Evolutionary conservation across 345 rosid species (phyloP), one percentile per base, ranked within the genome.

Genomic region (Eucalyptus sideroxylon): DNA sequence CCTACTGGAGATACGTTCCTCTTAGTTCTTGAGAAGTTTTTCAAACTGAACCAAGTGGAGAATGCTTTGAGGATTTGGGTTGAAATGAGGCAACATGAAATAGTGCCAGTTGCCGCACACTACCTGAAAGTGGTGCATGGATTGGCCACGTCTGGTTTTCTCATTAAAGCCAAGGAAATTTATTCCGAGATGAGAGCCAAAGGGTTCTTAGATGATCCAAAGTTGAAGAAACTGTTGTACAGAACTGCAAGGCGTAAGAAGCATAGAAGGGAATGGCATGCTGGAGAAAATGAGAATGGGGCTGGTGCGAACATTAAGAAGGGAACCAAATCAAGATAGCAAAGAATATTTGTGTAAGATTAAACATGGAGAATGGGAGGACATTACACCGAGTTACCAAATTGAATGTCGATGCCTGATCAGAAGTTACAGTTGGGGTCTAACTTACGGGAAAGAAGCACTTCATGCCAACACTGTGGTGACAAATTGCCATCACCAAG

Each of bases 121-220:
- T 96, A 95, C 89, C 91, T 67, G 87, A 87, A 89, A 88, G 82
- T 93, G 91, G 95, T 94, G 89, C 92, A 94, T 88, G 97, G 98
- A 67, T 92, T 97, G 89, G 93, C 93, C 67, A 62, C 91, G 44
- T 95, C 94, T 91, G 98, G 99, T 24, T 90, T 91, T 93, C 80
- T 92, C 86, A 87, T 81, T 60, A 94, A 94, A 90, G 98, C 99
- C 45, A 93, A 92, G 81, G 94, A 94, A 91, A 91, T 91, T 24
- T 94, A 95, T 91, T 91, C 91, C 62, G 98, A 96, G 90, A 96
- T 96, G 99, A 92, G 87, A 90, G 91, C 94, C 65, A 92, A 90
- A 83, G 99, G 99, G 53, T 94, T 95, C 88, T 83, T 90, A 49
- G 96, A 94, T 88, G 95, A 95, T 88, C 99, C 99, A 44, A 97